Percentiles rank a stretch among this genome's conserved stretches.
phyloP scores from a whole-genome alignment of 2,329 filamentous ascomycete species.

The Triangularia setosa region DNA sequence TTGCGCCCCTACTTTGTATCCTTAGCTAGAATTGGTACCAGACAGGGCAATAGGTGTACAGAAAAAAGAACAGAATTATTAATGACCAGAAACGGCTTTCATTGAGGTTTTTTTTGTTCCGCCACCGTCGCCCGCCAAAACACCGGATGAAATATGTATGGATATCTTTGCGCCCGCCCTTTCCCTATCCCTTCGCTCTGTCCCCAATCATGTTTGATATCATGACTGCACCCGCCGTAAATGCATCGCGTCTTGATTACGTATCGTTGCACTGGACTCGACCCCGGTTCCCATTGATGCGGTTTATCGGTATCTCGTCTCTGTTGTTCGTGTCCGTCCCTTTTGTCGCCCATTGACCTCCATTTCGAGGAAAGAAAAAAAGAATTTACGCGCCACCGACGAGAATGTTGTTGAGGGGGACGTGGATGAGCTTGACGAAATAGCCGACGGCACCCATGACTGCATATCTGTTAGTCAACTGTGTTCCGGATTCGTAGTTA shows the following conservation, averaged over 20 bases:
- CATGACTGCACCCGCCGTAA: not conserved
- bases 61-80: slow-evolving; percentile 2
- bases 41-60: not conserved
- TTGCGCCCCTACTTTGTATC: not conserved
- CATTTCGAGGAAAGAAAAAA: not conserved
- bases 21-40: slow-evolving; percentile 1
- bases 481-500: not conserved
- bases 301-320: not conserved
- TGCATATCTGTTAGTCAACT: slow-evolving; percentile 14
- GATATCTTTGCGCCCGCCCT: not conserved
- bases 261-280: not conserved
- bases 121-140: slow-evolving; percentile 1
- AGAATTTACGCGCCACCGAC: slow-evolving; percentile 58
- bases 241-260: not conserved
- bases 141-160: slow-evolving; percentile 7
- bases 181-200: not conserved
- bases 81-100: slow-evolving; percentile 2
- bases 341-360: not conserved
- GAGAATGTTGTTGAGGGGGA: slow-evolving; percentile 67
- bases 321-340: not conserved
- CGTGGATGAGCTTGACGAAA: slow-evolving; percentile 68
- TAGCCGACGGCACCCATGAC: slow-evolving; percentile 68
- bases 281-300: not conserved
- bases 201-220: not conserved
- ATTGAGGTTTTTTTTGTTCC: not conserved